phyloP scores from a whole-genome alignment of 2,329 filamentous ascomycete genomes.

The Penicillium sp. region DNA sequence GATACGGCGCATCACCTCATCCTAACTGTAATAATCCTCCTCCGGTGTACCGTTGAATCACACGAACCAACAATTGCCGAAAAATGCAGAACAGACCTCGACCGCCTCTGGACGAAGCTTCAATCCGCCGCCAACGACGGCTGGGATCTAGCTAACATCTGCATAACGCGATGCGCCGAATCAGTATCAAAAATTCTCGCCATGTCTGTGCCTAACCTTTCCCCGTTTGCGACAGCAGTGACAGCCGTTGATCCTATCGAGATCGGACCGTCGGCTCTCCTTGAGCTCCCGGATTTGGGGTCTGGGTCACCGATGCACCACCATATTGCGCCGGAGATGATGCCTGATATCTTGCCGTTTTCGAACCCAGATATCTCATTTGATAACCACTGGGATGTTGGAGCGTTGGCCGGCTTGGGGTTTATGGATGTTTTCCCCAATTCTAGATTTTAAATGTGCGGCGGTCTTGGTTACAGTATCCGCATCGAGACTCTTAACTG shows the following conservation, averaged over 20 bases:
- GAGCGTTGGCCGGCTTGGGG: slow-evolving; percentile 17
- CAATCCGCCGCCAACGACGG: slow-evolving; percentile 23
- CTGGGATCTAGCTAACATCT: slow-evolving; percentile 29
- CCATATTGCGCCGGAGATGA: slow-evolving; percentile 9
- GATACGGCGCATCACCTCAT: slow-evolving; percentile 37
- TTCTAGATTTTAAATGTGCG: neutral
- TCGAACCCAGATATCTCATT: slow-evolving; percentile 22
- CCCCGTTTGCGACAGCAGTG: neutral
- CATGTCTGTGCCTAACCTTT: neutral
- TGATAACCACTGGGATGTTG: slow-evolving; percentile 22
- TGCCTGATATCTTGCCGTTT: slow-evolving; percentile 22
- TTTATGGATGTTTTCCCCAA: slow-evolving; percentile 15
- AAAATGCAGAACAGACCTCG: slow-evolving; percentile 21
- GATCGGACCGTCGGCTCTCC: slow-evolving; percentile 2
- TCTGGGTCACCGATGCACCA: slow-evolving; percentile 3
- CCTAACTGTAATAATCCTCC: slow-evolving; percentile 27
- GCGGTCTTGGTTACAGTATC: neutral
- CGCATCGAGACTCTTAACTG: neutral
- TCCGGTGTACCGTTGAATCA: slow-evolving; percentile 26
- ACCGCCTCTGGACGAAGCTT: slow-evolving; percentile 20
- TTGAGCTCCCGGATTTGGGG: neutral
- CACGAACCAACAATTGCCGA: slow-evolving; percentile 19
- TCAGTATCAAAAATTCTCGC: slow-evolving; percentile 23
- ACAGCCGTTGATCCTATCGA: neutral
- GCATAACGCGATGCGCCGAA: slow-evolving; percentile 25